Evolutionary conservation across 2,329 filamentous ascomycete species (phyloP), one percentile per base, ranked within the genome.

Genomic region (Fusarium devonianum): DNA sequence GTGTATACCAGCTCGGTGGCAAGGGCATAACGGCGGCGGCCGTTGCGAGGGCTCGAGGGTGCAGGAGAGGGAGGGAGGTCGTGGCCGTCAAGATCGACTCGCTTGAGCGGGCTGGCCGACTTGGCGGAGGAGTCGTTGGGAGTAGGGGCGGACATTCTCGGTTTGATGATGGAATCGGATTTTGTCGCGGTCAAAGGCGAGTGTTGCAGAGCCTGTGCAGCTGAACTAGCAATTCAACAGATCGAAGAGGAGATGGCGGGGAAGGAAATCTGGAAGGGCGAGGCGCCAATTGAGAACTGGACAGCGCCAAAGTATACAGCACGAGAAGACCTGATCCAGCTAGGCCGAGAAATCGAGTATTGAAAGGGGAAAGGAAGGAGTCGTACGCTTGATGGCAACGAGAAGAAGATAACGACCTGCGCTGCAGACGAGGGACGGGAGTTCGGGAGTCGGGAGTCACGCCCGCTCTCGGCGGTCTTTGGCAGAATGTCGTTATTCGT

Each of bases 1-100:
- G 93, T 97, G 73, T 93, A 97, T 53, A 99, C 94, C 56, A 99
- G 79, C 75, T 99, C 94, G 4, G 94, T 99, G 49, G 93, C 93
- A 53, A 99, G 84, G 34, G 92, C 92, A 75, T 97, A 99, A 63
- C 91, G 90, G 33, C 80, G 76, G 61, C 88, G 85, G 57, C 91
- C 92, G 69, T 87, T 89, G 69, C 87, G 84, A 17, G 94, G 94
- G 68, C 88, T 96, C 12, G 93, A 97, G 3, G 93, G 92, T 17
- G 94, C 91, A 2, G 94, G 94, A 7, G 94, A 97, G 1, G 92
- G 92, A 40, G 92, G 92, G 40, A 96, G 79, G 66, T 92, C 79
- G 74, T 95, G 89, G 30, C 91, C 91, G 66, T 93, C 88, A 50
- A 92, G 78, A 70, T 96, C 91, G 58, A 92, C 78, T 61, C 84